Conservation (phyloP, 2,329 filamentous ascomycete genomes). For the Pseudonectria foliicola region DNA sequence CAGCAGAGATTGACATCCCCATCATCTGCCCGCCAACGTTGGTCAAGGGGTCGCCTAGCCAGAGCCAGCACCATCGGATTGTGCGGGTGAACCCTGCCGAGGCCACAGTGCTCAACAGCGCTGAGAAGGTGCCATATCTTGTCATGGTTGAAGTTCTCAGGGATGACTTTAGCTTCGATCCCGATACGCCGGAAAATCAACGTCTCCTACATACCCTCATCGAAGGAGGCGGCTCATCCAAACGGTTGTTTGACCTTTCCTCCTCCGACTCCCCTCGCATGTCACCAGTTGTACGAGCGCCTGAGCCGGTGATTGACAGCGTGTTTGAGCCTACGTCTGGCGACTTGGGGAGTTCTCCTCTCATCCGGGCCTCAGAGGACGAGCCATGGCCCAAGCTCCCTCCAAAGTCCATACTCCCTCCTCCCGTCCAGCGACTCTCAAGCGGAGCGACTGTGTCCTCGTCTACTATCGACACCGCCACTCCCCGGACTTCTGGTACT, state of each 20-base stretch:
- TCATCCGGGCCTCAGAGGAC: slow-evolving; percentile 54
- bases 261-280: slow-evolving; percentile 54
- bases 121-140: slow-evolving; percentile 77
- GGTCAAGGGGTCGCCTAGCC: slow-evolving; percentile 64
- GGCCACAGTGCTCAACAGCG: slow-evolving; percentile 78
- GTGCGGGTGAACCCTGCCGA: slow-evolving; percentile 78
- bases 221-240: slow-evolving; percentile 48
- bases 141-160: slow-evolving; percentile 77
- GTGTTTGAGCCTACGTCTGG: slow-evolving; percentile 78
- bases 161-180: slow-evolving; percentile 79
- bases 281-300: slow-evolving; percentile 31
- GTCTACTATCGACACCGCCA: slow-evolving; percentile 52
- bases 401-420: slow-evolving; percentile 22
- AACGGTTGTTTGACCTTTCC: slow-evolving; percentile 58
- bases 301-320: slow-evolving; percentile 54
- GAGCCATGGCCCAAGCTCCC: slow-evolving; percentile 28
- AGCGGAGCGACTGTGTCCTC: slow-evolving; percentile 56
- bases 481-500: slow-evolving; percentile 62
- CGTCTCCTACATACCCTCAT: slow-evolving; percentile 53
- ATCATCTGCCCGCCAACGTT: slow-evolving; percentile 72
- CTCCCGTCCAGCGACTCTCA: slow-evolving; percentile 47
- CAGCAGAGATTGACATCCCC: slow-evolving; percentile 77
- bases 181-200: slow-evolving; percentile 65
- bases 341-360: slow-evolving; percentile 66
- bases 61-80: slow-evolving; percentile 74